Evolutionary conservation across 2,329 filamentous ascomycete species (phyloP).

Genomic region (Microthyrium microscopicum): DNA sequence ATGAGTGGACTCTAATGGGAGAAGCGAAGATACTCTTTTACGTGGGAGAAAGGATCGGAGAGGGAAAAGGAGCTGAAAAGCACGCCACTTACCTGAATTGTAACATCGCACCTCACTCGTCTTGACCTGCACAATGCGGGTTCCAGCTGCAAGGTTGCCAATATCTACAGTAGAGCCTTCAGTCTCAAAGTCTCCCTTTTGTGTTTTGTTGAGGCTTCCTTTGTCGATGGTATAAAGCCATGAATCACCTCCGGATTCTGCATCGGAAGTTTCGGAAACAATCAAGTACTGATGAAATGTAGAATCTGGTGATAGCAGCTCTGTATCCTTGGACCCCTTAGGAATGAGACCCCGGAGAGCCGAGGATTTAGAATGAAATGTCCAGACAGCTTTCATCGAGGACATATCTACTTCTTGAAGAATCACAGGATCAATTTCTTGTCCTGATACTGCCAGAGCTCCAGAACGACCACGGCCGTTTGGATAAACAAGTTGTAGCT

Average conservation of each 20-base stretch:
- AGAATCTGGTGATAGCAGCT: conserved; percentile 29
- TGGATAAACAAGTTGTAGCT: conserved; percentile 31
- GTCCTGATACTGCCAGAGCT: conserved; percentile 59
- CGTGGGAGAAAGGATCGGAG: neutral
- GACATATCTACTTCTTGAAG: conserved; percentile 56
- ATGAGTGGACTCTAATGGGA: neutral
- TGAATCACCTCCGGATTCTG: too few relatives aligned
- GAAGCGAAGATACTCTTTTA: neutral
- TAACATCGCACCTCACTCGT: conserved; percentile 80
- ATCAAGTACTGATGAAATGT: conserved; percentile 70
- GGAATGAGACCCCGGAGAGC: conserved; percentile 39
- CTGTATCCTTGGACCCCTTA: conserved; percentile 26
- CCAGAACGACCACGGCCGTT: conserved; percentile 50
- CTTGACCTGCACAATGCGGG: conserved; percentile 72
- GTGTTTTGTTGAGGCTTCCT: conserved; percentile 15
- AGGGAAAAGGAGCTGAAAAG: conserved; percentile 8
- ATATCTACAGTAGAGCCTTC: conserved; percentile 77
- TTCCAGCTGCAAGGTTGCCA: conserved; percentile 63
- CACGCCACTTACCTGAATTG: conserved; percentile 53
- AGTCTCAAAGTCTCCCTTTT: conserved; percentile 67
- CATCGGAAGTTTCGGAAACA: conserved; percentile 49
- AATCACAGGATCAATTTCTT: conserved; percentile 57
- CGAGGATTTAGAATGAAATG: conserved; percentile 52
- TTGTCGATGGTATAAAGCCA: too few relatives aligned
- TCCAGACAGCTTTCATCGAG: conserved; percentile 65